These are phyloP conservation scores for Ustilago loliicola DNA, from an alignment of 1,284 basidiomycete genomes.

Conservation along the genomic window DNA sequence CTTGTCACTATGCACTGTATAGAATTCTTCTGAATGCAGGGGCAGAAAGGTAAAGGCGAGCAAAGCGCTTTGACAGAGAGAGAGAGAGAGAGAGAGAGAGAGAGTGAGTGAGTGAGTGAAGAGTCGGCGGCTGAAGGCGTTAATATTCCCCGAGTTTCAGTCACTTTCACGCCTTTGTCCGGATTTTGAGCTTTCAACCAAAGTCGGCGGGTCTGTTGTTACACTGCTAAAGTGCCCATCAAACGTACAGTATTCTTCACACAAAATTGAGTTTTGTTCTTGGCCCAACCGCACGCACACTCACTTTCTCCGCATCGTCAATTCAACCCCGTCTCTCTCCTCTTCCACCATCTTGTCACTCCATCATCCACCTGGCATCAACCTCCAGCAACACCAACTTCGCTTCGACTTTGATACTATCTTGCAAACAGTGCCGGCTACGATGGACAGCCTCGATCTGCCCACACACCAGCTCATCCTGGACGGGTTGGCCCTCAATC, in stretches of 20 bases:
- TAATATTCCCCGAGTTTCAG: too few species aligned
- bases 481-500: constrained; percentile 81
- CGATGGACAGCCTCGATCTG: constrained; percentile 72
- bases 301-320: neutral
- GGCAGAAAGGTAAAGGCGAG: neutral
- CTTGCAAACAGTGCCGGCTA: neutral
- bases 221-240: neutral
- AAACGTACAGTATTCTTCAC: too few species aligned
- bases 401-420: neutral
- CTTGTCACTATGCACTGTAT: neutral
- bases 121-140: too few species aligned
- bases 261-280: neutral
- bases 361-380: constrained; percentile 1
- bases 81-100: too few species aligned
- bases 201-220: neutral
- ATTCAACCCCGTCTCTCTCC: neutral
- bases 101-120: too few species aligned
- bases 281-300: neutral
- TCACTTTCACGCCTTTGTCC: constrained; percentile 14
- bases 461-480: constrained; percentile 86
- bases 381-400: neutral
- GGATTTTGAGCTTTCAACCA: neutral
- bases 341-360: neutral
- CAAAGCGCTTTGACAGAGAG: too few species aligned
- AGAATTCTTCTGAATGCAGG: constrained; percentile 1